Conservation (phyloP, 164 flowering plant genomes). For the Brasenia schreberi region DNA sequence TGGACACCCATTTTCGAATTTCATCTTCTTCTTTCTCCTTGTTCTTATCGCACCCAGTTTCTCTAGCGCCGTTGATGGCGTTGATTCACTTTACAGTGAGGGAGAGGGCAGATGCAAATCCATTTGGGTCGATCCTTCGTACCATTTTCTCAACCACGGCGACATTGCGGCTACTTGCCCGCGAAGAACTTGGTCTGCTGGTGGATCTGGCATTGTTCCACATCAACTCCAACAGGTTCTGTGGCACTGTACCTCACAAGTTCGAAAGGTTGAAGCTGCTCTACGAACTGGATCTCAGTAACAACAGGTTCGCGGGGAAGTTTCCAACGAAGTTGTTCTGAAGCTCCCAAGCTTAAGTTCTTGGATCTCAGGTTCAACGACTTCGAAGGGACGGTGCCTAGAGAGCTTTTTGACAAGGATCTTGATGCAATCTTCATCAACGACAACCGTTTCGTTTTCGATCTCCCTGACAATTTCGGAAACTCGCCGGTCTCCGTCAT, state of each 20-base stretch:
- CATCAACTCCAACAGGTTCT: constrained; percentile 64
- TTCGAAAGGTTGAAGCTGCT: constrained; percentile 41
- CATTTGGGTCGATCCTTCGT: constrained; percentile 38
- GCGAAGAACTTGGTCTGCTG: constrained; percentile 55
- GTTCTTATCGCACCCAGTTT: constrained; percentile 8
- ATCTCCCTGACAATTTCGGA: constrained; percentile 29
- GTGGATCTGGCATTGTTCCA: constrained; percentile 63
- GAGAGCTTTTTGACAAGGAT: too few relatives aligned
- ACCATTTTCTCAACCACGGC: constrained; percentile 46
- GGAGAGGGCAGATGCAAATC: constrained; percentile 1
- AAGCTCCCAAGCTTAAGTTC: constrained; percentile 36
- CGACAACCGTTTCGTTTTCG: constrained; percentile 38
- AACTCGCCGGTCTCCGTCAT: constrained; percentile 40
- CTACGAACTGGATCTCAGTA: constrained; percentile 70
- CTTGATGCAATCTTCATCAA: constrained; percentile 69
- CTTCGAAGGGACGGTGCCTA: constrained; percentile 66
- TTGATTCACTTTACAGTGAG: constrained; percentile 51
- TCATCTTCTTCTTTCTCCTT: neutral
- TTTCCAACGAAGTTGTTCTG: constrained; percentile 55
- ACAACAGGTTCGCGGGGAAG: constrained; percentile 58
- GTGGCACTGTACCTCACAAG: constrained; percentile 50
- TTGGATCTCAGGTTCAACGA: constrained; percentile 76
- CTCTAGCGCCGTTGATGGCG: constrained; percentile 52
- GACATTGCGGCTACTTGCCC: constrained; percentile 54
- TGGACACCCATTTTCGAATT: neutral